Evolutionary conservation across 176 grass and related monocot species (phyloP).

Genomic region (Aegilops umbellulata): DNA sequence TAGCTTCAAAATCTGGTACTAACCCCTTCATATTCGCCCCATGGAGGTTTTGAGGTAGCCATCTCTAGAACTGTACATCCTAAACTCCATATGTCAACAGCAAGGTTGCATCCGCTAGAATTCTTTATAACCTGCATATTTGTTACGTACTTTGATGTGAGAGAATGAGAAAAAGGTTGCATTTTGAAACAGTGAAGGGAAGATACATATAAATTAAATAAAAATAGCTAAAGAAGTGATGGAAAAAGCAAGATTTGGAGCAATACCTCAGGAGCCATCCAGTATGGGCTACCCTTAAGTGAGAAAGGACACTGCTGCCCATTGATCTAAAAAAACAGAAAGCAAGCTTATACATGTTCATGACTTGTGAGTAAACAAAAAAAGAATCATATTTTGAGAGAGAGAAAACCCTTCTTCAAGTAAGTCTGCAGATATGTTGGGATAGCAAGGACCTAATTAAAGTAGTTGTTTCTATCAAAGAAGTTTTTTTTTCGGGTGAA

Average conservation of each 20-base stretch:
- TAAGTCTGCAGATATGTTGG: conserved; percentile 7
- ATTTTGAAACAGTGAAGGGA: not conserved
- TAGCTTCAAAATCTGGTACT: conserved; percentile 41
- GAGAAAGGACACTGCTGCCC: conserved; percentile 91
- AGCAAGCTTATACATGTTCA: conserved; percentile 20
- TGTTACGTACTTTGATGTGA: not conserved
- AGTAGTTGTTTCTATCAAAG: conserved; percentile 9
- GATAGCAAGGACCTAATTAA: conserved; percentile 7
- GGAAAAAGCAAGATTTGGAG: conserved; percentile 7
- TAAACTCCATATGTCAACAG: conserved; percentile 99
- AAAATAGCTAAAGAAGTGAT: conserved; percentile 5
- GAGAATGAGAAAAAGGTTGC: conserved; percentile 19
- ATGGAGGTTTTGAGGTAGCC: conserved; percentile 99
- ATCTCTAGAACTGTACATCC: conserved; percentile 98
- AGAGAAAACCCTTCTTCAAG: conserved; percentile 7
- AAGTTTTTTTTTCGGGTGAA: not conserved
- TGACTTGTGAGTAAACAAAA: not conserved
- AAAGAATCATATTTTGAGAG: not conserved
- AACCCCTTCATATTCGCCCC: conserved; percentile 99
- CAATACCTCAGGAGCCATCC: conserved; percentile 99
- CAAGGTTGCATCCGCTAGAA: conserved; percentile 91
- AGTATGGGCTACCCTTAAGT: conserved; percentile 95
- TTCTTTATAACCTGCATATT: conserved; percentile 87
- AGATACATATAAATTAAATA: not conserved
- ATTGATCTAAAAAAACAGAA: conserved; percentile 73